Conservation (phyloP, 2,329 filamentous ascomycete genomes). For the Chlorencoelia australis region DNA sequence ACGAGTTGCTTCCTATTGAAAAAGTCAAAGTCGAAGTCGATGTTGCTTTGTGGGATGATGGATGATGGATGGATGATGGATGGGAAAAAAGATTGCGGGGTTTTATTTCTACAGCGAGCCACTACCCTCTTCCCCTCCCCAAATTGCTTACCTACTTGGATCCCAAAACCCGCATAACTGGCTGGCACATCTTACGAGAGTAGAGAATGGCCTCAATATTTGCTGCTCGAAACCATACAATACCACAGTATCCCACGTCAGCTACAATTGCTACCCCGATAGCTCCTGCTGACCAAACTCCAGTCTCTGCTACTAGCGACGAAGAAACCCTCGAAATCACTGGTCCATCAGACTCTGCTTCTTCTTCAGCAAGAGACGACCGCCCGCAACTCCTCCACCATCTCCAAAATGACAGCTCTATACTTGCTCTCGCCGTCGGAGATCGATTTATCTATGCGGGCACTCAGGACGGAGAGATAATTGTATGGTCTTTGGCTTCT, state of each 20-base stretch:
- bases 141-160: not conserved
- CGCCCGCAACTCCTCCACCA: constrained; percentile 61
- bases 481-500: constrained; percentile 81
- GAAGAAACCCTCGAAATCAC: constrained; percentile 1
- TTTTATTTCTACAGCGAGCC: not conserved
- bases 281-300: constrained; percentile 1
- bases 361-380: constrained; percentile 9
- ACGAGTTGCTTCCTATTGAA: not conserved
- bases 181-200: too few species aligned
- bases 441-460: constrained; percentile 80
- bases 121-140: not conserved
- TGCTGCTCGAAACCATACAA: not conserved
- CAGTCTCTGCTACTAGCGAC: not conserved
- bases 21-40: not conserved
- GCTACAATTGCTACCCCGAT: not conserved
- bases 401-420: constrained; percentile 66
- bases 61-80: not conserved
- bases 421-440: constrained; percentile 74
- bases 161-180: too few species aligned
- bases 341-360: not conserved
- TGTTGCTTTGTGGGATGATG: not conserved
- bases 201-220: constrained; percentile 8
- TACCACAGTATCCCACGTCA: not conserved
- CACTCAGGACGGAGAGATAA: constrained; percentile 85
- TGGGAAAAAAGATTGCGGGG: not conserved